phyloP scores from a whole-genome alignment of 768 basidiomycete species.

The Termitomyces sp. region DNA sequence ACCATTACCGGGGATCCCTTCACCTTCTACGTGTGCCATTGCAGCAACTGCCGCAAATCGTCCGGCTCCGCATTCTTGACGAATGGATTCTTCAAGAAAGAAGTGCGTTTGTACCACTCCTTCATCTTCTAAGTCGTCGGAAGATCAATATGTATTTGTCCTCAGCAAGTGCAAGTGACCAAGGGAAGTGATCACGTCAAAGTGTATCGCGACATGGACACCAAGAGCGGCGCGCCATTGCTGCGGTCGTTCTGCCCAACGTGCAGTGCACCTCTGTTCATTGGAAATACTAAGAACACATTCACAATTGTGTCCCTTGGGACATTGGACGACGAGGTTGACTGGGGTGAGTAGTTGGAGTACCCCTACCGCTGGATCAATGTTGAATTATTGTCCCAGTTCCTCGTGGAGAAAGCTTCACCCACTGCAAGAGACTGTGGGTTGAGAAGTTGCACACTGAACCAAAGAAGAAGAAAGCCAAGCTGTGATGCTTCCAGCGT shows the following conservation, averaged over 20 bases:
- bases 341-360: slow-evolving; percentile 25
- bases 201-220: slow-evolving; percentile 18
- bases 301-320: slow-evolving; percentile 23
- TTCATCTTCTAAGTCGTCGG: background rate
- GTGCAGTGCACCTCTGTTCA: slow-evolving; percentile 22
- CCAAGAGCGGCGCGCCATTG: slow-evolving; percentile 18
- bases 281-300: slow-evolving; percentile 13
- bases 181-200: slow-evolving; percentile 19
- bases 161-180: slow-evolving; percentile 18
- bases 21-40: slow-evolving; percentile 17
- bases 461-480: slow-evolving; percentile 9
- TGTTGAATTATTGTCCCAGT: slow-evolving; percentile 11
- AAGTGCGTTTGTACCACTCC: slow-evolving; percentile 11
- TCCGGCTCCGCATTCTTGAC: slow-evolving; percentile 22
- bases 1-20: slow-evolving; percentile 17
- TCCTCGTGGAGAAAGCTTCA: slow-evolving; percentile 23
- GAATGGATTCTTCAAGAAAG: slow-evolving; percentile 20
- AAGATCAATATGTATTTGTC: background rate
- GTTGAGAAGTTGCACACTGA: slow-evolving; percentile 20
- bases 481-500: background rate
- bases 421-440: slow-evolving; percentile 18
- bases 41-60: slow-evolving; percentile 21
- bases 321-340: slow-evolving; percentile 24
- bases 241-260: slow-evolving; percentile 22
- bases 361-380: background rate